Percentiles rank a stretch among this genome's conserved stretches.
Evolutionary conservation across 2,329 filamentous ascomycete genomes (phyloP).

Genomic region (Aspergillus texensis): DNA sequence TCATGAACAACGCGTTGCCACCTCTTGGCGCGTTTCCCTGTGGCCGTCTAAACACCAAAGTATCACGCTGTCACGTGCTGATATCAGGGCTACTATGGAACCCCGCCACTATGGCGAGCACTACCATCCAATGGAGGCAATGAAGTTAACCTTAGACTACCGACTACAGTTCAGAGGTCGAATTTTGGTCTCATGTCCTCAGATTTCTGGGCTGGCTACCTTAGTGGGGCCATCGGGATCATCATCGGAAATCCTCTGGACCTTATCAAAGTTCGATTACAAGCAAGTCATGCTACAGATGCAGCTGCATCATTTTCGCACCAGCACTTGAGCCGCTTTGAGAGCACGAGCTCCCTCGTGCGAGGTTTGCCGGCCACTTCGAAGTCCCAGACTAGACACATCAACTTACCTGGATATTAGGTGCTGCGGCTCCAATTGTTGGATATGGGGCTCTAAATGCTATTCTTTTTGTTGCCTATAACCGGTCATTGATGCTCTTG

Average conservation of each 20-base stretch:
- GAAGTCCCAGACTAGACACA: background rate
- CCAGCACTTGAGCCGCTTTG: constrained; percentile 34
- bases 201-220: constrained; percentile 92
- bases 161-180: background rate
- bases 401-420: constrained; percentile 42
- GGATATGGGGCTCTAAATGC: constrained; percentile 92
- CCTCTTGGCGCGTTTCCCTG: constrained; percentile 17
- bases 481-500: constrained; percentile 72
- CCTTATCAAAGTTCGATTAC: constrained; percentile 76
- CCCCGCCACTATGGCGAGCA: background rate
- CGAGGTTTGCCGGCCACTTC: constrained; percentile 34
- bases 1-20: constrained; percentile 26
- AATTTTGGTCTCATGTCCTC: constrained; percentile 64
- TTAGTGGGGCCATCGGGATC: constrained; percentile 83
- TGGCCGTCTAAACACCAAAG: constrained; percentile 35
- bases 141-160: background rate
- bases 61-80: constrained; percentile 36
- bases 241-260: constrained; percentile 87
- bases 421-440: constrained; percentile 80
- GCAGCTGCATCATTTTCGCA: constrained; percentile 24
- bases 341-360: constrained; percentile 39
- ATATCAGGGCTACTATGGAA: background rate
- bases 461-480: constrained; percentile 87
- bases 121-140: background rate
- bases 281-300: constrained; percentile 57